Evolutionary conservation across 805 yeast species (phyloP).

Genomic region (Candida krabiensis): DNA sequence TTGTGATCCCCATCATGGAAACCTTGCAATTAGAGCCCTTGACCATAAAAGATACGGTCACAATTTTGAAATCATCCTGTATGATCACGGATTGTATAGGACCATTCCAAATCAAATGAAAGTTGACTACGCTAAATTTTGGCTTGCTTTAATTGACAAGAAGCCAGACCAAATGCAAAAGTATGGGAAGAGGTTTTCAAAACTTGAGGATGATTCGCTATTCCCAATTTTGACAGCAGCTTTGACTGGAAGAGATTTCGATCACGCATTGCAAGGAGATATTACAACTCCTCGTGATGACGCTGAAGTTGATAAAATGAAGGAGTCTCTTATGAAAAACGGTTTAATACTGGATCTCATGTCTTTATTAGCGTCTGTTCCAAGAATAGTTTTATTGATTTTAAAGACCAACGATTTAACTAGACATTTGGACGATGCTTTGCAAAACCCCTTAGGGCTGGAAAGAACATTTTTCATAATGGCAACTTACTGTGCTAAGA

Average conservation of each 20-base stretch:
- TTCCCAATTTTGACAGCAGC: slow-evolving; percentile 90
- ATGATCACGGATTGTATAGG: slow-evolving; percentile 94
- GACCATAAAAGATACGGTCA: slow-evolving; percentile 38
- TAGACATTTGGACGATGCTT: slow-evolving; percentile 79
- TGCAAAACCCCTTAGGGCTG: slow-evolving; percentile 81
- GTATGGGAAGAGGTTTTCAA: slow-evolving; percentile 79
- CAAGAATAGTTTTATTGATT: slow-evolving; percentile 80
- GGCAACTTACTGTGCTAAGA: slow-evolving; percentile 85
- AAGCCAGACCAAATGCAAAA: slow-evolving; percentile 64
- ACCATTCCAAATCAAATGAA: slow-evolving; percentile 76
- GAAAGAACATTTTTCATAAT: slow-evolving; percentile 85
- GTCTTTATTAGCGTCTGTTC: slow-evolving; percentile 75
- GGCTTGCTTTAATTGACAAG: slow-evolving; percentile 83
- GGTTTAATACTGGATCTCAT: slow-evolving; percentile 73
- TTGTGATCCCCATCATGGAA: slow-evolving; percentile 99
- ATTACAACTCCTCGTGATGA: slow-evolving; percentile 53
- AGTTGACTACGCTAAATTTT: slow-evolving; percentile 82
- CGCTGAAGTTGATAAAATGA: slow-evolving; percentile 69
- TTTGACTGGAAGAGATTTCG: slow-evolving; percentile 89
- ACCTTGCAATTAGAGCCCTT: slow-evolving; percentile 72
- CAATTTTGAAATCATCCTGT: slow-evolving; percentile 87
- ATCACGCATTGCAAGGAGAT: slow-evolving; percentile 68
- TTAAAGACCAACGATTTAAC: slow-evolving; percentile 93
- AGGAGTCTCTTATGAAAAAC: slow-evolving; percentile 56
- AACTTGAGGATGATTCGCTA: slow-evolving; percentile 72